Evolutionary conservation across 2,329 filamentous ascomycete species (phyloP), one percentile per base, ranked within the genome.

Genomic region (Talaromyces verruculosus): DNA sequence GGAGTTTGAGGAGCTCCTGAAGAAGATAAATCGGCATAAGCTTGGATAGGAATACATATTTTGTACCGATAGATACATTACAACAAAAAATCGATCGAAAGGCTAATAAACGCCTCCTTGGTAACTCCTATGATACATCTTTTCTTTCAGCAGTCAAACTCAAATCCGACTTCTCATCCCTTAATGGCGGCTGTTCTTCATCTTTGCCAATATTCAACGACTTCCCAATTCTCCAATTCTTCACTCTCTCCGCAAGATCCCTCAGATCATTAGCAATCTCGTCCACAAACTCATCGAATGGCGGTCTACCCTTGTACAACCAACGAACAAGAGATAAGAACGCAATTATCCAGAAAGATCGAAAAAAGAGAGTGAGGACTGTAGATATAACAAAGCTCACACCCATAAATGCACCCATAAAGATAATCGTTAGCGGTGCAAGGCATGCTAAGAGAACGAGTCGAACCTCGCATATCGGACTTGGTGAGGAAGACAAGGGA

Each of bases 281-380:
- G 15, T 47, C n/a, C 28, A 61, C 45, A 28, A 61, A 65, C 15
- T 65, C 64, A 13, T 43, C 19, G 5, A 28, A 28, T 10, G 64
- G 28, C 11, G 64, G 64, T 61, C 64, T 61, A 11, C 64, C 58
- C 19, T 61, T 61, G 28, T 61, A 61, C 8, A 65, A 25, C 64
- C 58, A 65, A 28, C 33, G 51, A 37, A 37, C 45, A 37, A 65
- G 4, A 17, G 57, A 33, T 39, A 35, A 35, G 33, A 65, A 57
- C 7, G 49, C 39, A 15, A 25, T 5, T 5, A 65, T 8, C 64
- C 64, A 61, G 7, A 57, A 45, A 6, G 53, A 43, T 3, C 30
- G 37, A 47, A 61, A 33, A 22, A 65, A n/a, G 2, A 61, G 19
- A 5, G 5, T 28, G n/a, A 65, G 7, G 6, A 35, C 17, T 6